These are phyloP conservation scores for Termitomyces sp. DNA, from an alignment of 768 basidiomycete species.

Conservation along the genomic window DNA sequence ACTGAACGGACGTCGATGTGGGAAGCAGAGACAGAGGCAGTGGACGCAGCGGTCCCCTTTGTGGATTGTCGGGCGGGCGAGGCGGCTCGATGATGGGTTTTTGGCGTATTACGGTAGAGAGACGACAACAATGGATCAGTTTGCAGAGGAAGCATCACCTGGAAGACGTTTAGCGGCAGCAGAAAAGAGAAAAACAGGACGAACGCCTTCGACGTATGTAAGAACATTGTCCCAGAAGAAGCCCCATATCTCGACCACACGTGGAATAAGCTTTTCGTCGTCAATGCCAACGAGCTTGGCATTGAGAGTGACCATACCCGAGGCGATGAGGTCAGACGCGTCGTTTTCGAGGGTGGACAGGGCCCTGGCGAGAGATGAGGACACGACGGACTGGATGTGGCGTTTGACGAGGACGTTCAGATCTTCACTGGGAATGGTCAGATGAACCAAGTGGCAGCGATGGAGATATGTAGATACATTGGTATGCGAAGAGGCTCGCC, in stretches of 20 bases:
- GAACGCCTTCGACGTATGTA: constrained; percentile 83
- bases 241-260: constrained; percentile 86
- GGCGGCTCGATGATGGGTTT: constrained; percentile 47
- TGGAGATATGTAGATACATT: constrained; percentile 49
- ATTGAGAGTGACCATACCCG: constrained; percentile 91
- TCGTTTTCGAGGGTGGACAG: constrained; percentile 73
- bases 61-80: constrained; percentile 47
- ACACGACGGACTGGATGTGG: constrained; percentile 72
- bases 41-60: constrained; percentile 38
- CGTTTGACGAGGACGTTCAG: constrained; percentile 78
- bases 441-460: background rate
- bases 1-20: constrained; percentile 80
- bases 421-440: constrained; percentile 61
- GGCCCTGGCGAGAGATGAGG: constrained; percentile 71
- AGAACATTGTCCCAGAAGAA: constrained; percentile 93
- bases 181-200: constrained; percentile 20
- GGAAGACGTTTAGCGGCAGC: background rate
- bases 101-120: constrained; percentile 63
- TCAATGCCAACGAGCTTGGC: constrained; percentile 75
- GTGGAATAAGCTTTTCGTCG: constrained; percentile 71
- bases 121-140: constrained; percentile 56
- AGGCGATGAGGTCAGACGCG: constrained; percentile 76
- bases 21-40: constrained; percentile 32
- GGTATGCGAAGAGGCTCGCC: constrained; percentile 82
- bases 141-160: constrained; percentile 36